Base-by-base conservation (phyloP, 1,139 yeast genomes). In the Lodderomyces elongisporus region DNA sequence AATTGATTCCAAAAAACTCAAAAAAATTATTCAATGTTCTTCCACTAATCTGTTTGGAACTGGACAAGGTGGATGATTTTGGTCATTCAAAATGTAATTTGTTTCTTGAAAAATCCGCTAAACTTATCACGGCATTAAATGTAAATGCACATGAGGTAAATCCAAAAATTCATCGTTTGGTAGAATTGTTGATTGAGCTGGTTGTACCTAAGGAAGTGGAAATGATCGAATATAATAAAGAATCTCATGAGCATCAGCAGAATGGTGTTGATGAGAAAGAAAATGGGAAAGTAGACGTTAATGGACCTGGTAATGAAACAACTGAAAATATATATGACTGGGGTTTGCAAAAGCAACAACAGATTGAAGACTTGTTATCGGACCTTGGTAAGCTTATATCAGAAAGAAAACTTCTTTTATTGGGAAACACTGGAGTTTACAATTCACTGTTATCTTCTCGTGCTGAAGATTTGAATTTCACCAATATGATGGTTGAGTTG, bases 261-360 rank as follows among this genome's bases (percentile, higher is more conserved):
- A 9, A 12, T 17, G 21, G n/a, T n/a, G 14, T 14, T 4, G 27
- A 15, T 25, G 18, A 15, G 9, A 14, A 26, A 12, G 21, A 17
- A 21, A 26, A 17, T 17, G 12, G 13, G 6, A 15, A 26, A 8
- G 20, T 3, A 10, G 28, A 26, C 5, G 21, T n/a, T n/a, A n/a
- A n/a, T 35, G 64, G 60, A 33, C 79, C 71, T 5, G 60, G 77
- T 24, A 61, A 60, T 40, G 52, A 60, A 2, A 65, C 32, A 66
- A 66, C 34, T 79, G 82, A 2, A 77, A 77, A 39, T 94, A 93
- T 14, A 85, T 91, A 88, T 52, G 79, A 76, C 17, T 72, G 71
- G 12, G 78, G 93, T 0, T 64, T 89, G 32, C 74, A 75, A 27
- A 79, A 74, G 30, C 97, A 89, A 54, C 93, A 82, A 39, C 66